Conservation (phyloP, 139 green algal species). For the Closterium sp. region DNA sequence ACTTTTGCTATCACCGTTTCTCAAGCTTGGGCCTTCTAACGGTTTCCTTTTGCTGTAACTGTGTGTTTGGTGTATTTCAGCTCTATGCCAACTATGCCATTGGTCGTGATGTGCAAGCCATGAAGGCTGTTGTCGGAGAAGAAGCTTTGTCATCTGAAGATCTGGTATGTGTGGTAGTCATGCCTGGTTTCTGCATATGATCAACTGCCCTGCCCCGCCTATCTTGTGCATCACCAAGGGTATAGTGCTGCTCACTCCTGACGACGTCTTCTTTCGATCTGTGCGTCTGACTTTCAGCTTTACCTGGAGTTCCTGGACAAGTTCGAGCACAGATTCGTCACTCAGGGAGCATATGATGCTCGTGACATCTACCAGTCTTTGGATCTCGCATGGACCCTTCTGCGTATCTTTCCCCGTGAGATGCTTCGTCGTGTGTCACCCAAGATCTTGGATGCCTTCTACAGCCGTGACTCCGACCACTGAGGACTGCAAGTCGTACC, state of each 20-base stretch:
- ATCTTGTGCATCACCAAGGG: background rate
- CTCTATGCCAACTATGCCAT: slow-evolving; percentile 99
- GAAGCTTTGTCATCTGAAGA: slow-evolving; percentile 95
- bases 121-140: slow-evolving; percentile 99
- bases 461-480: slow-evolving; percentile 64
- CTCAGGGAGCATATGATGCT: slow-evolving; percentile 91
- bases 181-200: background rate
- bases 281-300: slow-evolving; percentile 57
- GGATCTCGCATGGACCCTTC: slow-evolving; percentile 93
- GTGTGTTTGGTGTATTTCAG: slow-evolving; percentile 58
- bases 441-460: slow-evolving; percentile 95
- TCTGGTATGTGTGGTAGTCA: slow-evolving; percentile 58
- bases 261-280: background rate
- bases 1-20: background rate
- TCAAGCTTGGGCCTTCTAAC: background rate
- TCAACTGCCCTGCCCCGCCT: background rate
- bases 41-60: background rate
- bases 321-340: slow-evolving; percentile 96
- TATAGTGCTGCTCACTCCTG: background rate
- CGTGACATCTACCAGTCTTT: slow-evolving; percentile 92
- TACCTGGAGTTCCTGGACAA: slow-evolving; percentile 99
- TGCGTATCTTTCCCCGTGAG: slow-evolving; percentile 98
- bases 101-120: slow-evolving; percentile 88
- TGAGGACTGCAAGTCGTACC: background rate
- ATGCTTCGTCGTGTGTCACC: slow-evolving; percentile 92